Conservation (phyloP, 2,329 filamentous ascomycete species). For the Curvularia spicifera region DNA sequence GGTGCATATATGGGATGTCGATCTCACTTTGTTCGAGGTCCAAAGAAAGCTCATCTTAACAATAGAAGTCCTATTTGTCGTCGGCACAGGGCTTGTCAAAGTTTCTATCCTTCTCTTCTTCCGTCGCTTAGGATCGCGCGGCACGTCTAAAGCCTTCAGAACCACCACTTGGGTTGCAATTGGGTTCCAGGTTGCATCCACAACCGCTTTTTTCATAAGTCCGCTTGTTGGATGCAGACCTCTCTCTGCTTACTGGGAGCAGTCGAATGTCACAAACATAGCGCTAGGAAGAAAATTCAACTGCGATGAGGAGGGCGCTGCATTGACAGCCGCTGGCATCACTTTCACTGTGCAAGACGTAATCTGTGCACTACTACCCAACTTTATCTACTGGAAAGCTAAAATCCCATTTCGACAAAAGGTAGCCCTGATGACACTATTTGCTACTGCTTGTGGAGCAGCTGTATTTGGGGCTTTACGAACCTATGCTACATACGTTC, state of each 20-base stretch:
- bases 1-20: slow-evolving; percentile 33
- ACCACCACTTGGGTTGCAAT: slow-evolving; percentile 24
- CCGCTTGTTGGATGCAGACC: slow-evolving; percentile 30
- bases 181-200: slow-evolving; percentile 13
- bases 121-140: slow-evolving; percentile 26
- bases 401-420: slow-evolving; percentile 33
- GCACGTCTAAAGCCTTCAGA: slow-evolving; percentile 23
- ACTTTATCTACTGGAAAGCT: slow-evolving; percentile 33
- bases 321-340: slow-evolving; percentile 26
- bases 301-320: slow-evolving; percentile 32
- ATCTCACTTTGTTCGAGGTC: slow-evolving; percentile 14
- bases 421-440: slow-evolving; percentile 29
- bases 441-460: slow-evolving; percentile 28
- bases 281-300: slow-evolving; percentile 24
- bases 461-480: slow-evolving; percentile 26
- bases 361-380: slow-evolving; percentile 29
- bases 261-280: slow-evolving; percentile 21
- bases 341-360: slow-evolving; percentile 30
- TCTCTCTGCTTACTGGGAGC: slow-evolving; percentile 36
- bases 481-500: slow-evolving; percentile 20
- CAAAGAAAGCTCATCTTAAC: slow-evolving; percentile 30
- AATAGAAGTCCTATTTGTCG: slow-evolving; percentile 28
- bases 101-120: slow-evolving; percentile 40
- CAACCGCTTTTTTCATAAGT: slow-evolving; percentile 27
- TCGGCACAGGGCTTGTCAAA: slow-evolving; percentile 34